Conservation (phyloP, 2,329 filamentous ascomycete genomes). For the Exophiala viscosa region DNA sequence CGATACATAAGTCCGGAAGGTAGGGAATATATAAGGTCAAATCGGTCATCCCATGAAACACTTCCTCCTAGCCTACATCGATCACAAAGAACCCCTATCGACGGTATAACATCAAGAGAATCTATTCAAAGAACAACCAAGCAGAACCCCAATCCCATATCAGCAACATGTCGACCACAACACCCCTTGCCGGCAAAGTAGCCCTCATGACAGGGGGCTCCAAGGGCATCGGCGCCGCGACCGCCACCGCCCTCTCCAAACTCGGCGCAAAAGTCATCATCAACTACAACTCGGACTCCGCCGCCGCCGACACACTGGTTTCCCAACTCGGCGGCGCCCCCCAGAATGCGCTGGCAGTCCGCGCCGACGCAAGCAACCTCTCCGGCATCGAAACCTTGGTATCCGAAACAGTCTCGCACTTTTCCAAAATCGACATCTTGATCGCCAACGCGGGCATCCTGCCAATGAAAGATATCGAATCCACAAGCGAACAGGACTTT, state of each 20-base stretch:
- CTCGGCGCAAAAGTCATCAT: slow-evolving; percentile 46
- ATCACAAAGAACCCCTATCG: too few relatives aligned
- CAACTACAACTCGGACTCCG: slow-evolving; percentile 56
- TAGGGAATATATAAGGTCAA: background rate
- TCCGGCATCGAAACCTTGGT: slow-evolving; percentile 50
- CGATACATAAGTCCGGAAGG: too few relatives aligned
- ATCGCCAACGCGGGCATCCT: slow-evolving; percentile 56
- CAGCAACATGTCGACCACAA: slow-evolving; percentile 11
- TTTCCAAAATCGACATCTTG: slow-evolving; percentile 57
- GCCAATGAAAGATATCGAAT: slow-evolving; percentile 48
- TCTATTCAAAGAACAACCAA: too few relatives aligned
- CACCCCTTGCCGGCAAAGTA: slow-evolving; percentile 26
- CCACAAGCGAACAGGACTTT: slow-evolving; percentile 50
- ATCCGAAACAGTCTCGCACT: slow-evolving; percentile 46
- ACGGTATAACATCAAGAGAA: background rate
- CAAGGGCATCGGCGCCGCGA: slow-evolving; percentile 41
- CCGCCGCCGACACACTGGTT: slow-evolving; percentile 54
- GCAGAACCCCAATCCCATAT: background rate
- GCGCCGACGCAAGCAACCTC: slow-evolving; percentile 53
- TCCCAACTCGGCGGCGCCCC: slow-evolving; percentile 44
- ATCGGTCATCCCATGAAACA: slow-evolving; percentile 6
- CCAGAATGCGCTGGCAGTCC: slow-evolving; percentile 49
- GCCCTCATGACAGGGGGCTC: slow-evolving; percentile 41
- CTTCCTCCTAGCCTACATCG: background rate
- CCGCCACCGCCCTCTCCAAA: slow-evolving; percentile 36